Percentiles rank a stretch among this genome's conserved stretches.
These are phyloP conservation scores for Ilex paraguariensis DNA, from an alignment of 305 asterid species.

Conservation along the genomic window DNA sequence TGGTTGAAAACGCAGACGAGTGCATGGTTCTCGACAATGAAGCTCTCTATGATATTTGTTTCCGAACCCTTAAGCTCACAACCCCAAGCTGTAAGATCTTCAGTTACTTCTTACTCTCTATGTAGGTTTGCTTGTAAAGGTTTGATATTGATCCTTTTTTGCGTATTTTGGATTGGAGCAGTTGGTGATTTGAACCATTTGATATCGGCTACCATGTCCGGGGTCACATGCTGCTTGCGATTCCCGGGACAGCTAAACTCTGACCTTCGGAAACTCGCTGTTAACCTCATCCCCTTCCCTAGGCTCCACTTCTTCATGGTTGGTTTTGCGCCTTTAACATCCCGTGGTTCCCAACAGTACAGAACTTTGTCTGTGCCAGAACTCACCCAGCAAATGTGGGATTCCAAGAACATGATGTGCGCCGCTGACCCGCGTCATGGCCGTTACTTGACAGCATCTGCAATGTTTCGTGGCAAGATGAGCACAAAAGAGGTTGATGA, in stretches of 20 bases:
- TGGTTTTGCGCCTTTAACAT: constrained; percentile 18
- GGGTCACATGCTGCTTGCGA: constrained; percentile 19
- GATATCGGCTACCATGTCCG: constrained; percentile 21
- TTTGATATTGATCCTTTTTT: constrained; percentile 9
- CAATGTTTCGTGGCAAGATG: constrained; percentile 19
- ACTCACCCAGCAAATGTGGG: constrained; percentile 10
- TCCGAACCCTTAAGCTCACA: constrained; percentile 15
- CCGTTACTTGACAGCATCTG: constrained; percentile 19
- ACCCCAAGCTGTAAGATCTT: constrained; percentile 18
- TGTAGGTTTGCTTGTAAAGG: not conserved
- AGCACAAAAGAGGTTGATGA: constrained; percentile 23
- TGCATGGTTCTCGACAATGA: constrained; percentile 20
- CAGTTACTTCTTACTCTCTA: not conserved
- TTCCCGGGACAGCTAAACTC: constrained; percentile 23
- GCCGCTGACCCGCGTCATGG: constrained; percentile 23
- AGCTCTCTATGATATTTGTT: constrained; percentile 17
- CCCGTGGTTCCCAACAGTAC: constrained; percentile 22
- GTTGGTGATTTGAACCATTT: constrained; percentile 22
- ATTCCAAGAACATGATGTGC: constrained; percentile 18
- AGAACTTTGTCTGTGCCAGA: constrained; percentile 17
- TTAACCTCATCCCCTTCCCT: constrained; percentile 18
- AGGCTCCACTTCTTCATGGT: constrained; percentile 24
- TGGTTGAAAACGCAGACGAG: constrained; percentile 19
- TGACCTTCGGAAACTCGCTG: constrained; percentile 13
- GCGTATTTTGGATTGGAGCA: not conserved